Conservation (phyloP, 2,329 filamentous ascomycete genomes). For the Pseudogymnoascus sp. region DNA sequence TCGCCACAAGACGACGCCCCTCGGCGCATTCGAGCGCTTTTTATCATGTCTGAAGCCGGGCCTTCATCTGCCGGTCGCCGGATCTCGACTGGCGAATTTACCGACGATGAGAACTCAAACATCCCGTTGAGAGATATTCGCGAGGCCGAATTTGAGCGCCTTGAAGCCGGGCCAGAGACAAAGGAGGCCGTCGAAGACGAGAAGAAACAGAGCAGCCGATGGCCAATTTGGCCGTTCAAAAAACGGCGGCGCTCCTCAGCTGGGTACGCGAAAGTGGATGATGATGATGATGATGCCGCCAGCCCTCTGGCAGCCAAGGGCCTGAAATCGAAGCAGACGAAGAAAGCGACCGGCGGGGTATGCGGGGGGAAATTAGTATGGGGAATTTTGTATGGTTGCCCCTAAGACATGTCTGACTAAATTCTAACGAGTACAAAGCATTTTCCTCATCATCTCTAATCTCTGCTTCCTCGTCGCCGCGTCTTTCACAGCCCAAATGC, state of each 20-base stretch:
- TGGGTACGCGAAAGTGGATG: not conserved
- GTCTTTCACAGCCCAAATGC: slow-evolving; percentile 24
- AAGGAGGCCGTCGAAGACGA: not conserved
- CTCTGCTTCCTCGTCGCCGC: slow-evolving; percentile 27
- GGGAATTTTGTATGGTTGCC: not conserved
- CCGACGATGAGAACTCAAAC: not conserved
- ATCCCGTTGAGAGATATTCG: slow-evolving; percentile 1
- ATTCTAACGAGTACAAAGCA: slow-evolving; percentile 22
- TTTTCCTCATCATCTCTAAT: slow-evolving; percentile 28
- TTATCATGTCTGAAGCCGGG: not conserved
- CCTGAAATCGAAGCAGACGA: not conserved
- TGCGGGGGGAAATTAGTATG: slow-evolving; percentile 10
- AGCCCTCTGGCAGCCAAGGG: not conserved
- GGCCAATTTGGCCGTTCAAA: not conserved
- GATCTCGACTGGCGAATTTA: not conserved
- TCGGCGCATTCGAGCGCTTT: not conserved
- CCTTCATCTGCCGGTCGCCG: not conserved
- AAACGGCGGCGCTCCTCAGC: not conserved
- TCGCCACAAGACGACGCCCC: not conserved
- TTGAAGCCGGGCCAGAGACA: not conserved
- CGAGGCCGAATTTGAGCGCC: slow-evolving; percentile 3
- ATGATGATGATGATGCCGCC: not conserved
- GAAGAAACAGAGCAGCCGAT: not conserved
- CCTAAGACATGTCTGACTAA: not conserved
- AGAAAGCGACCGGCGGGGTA: not conserved